These are phyloP conservation scores for Hymenoscyphus linearis DNA, from an alignment of 2,329 filamentous ascomycete species.

Conservation along the genomic window DNA sequence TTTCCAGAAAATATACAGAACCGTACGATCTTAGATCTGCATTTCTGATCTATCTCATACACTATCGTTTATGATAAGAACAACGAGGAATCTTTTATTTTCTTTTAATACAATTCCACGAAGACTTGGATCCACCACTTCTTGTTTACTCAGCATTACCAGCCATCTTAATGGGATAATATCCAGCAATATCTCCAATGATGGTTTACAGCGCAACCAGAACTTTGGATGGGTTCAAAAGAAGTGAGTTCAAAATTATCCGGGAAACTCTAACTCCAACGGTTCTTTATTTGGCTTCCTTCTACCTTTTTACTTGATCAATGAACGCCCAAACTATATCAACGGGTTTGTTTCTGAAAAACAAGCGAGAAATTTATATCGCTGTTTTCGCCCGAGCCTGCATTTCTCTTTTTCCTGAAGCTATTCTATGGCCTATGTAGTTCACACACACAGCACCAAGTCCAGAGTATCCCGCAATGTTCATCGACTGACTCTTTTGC, in stretches of 20 bases:
- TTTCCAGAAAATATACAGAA: background rate
- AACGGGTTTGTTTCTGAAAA: background rate
- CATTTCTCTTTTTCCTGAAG: background rate
- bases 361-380: background rate
- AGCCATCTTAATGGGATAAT: background rate
- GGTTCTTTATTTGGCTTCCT: background rate
- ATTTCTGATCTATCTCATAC: background rate
- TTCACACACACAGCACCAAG: background rate
- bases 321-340: background rate
- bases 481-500: background rate
- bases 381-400: background rate
- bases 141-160: background rate
- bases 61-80: background rate
- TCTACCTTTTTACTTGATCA: background rate
- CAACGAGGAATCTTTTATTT: background rate
- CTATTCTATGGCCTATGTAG: background rate
- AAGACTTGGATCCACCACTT: background rate
- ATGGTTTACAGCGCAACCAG: background rate
- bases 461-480: background rate
- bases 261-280: background rate
- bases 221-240: background rate
- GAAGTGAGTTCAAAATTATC: background rate
- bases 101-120: background rate
- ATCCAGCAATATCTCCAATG: background rate
- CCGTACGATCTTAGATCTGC: background rate